Base-by-base conservation (phyloP, 1,139 yeast genomes). In the Candida glucosophila region DNA sequence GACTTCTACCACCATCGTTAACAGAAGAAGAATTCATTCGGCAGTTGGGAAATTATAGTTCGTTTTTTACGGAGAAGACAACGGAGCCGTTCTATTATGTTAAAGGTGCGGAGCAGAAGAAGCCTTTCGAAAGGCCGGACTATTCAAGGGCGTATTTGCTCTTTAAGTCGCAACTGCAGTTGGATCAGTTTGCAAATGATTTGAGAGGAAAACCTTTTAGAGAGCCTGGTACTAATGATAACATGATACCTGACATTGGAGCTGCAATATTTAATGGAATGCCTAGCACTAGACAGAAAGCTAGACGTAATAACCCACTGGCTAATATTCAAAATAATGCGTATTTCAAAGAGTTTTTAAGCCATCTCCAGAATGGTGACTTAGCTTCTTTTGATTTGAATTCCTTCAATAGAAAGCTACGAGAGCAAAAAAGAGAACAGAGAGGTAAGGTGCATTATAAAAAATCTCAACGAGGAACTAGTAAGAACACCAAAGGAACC, bases 131-230 rank as follows among this genome's bases (percentile, higher is more conserved):
- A 28, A 24, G 38, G 8, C 58, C 58, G 0, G 30, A 34, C 5
- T 52, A 49, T 30, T 52, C 58, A 2, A 34, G 60, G 24, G 55
- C 55, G 5, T 55, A 55, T 30, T 17, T 54, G 5, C 32, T 33
- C n/a, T 49, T 55, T 28, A 36, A 36, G 15, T 35, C 35, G 19
- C 34, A 32, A 18, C 22, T 12, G 3, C 33, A 29, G 12, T 24
- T 41, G 8, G 35, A 31, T 7, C 37, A 30, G 22, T 49, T 54
- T 22, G 20, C 31, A 5, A 20, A 28, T 4, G 34, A 31, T 14
- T 22, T 51, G 5, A 30, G 31, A 17, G 49, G 46, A 4, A 43
- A 41, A 29, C 31, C 53, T 5, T 52, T 54, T 29, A 23, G 27
- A 3, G 50, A 43, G 11, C 36, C 36, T 13, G 41, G 38, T 4